Percentiles rank a stretch among this genome's conserved stretches.
Evolutionary conservation across 1,139 yeast species (phyloP).

Genomic region (Torulaspora pretoriensis): DNA sequence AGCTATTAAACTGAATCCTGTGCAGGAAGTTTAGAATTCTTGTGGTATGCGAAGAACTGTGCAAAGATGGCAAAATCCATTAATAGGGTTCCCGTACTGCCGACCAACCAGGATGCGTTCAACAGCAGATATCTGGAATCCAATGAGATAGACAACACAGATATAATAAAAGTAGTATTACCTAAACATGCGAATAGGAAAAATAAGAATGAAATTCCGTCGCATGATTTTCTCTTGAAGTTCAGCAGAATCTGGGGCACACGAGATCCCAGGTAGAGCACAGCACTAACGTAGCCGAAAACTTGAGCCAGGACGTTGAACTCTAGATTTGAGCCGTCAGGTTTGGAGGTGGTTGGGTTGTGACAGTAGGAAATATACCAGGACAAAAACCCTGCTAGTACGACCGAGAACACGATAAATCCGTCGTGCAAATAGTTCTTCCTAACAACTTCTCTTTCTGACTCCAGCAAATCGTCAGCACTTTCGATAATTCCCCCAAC

Average conservation of each 20-base stretch:
- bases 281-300: conserved; percentile 90
- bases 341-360: conserved; percentile 31
- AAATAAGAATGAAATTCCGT: conserved; percentile 87
- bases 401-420: conserved; percentile 63
- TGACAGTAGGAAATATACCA: conserved; percentile 67
- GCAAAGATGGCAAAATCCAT: conserved; percentile 80
- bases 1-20: conserved; percentile 9
- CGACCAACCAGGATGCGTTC: conserved; percentile 89
- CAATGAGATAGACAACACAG: conserved; percentile 72
- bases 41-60: conserved; percentile 75
- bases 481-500: conserved; percentile 29
- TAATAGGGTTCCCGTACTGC: conserved; percentile 80
- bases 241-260: conserved; percentile 84
- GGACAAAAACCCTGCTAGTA: conserved; percentile 76
- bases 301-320: conserved; percentile 78
- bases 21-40: conserved; percentile 3
- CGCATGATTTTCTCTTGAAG: conserved; percentile 80
- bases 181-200: conserved; percentile 92
- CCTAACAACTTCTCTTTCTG: conserved; percentile 8
- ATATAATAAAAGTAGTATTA: conserved; percentile 80
- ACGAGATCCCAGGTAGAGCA: conserved; percentile 79
- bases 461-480: conserved; percentile 11
- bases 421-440: conserved; percentile 42
- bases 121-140: conserved; percentile 67
- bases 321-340: conserved; percentile 39